Percentiles rank a stretch among this genome's conserved stretches.
These are phyloP conservation scores for Dryas octopetala DNA, from an alignment of 306 rosid species.

Conservation along the genomic window DNA sequence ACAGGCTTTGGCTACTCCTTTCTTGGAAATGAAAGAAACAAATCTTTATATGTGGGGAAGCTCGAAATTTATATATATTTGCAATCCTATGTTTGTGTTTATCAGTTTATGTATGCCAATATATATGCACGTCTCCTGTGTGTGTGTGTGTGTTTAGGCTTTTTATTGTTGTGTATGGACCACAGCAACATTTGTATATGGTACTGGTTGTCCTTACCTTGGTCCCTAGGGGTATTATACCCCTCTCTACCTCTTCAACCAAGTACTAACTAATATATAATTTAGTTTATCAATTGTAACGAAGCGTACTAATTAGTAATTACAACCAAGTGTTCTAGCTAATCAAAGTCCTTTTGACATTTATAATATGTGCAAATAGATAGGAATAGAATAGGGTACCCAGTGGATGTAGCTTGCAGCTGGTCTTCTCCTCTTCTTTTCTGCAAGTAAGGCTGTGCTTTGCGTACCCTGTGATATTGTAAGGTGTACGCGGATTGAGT, in stretches of 20 bases:
- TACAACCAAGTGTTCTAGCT: too few species aligned
- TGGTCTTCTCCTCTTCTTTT: too few species aligned
- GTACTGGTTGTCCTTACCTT: conserved; percentile 11
- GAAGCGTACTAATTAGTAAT: too few species aligned
- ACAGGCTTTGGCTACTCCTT: conserved; percentile 47
- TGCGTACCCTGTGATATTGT: conserved; percentile 16
- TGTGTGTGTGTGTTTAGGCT: too few species aligned
- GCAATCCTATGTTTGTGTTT: conserved; percentile 42
- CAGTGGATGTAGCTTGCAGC: too few species aligned
- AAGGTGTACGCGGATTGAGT: conserved; percentile 21
- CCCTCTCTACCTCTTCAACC: too few species aligned
- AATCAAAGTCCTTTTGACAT: too few species aligned
- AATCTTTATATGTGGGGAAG: conserved; percentile 39
- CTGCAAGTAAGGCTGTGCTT: conserved; percentile 22
- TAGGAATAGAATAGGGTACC: too few species aligned
- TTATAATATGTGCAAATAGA: too few species aligned
- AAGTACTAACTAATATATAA: too few species aligned
- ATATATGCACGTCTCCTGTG: not conserved
- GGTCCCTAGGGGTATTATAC: not conserved
- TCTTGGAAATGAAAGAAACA: conserved; percentile 89
- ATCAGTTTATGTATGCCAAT: not conserved
- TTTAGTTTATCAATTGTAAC: too few species aligned
- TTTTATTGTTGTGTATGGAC: conserved; percentile 32
- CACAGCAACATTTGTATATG: conserved; percentile 15
- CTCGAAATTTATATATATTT: conserved; percentile 43